Percentiles rank a stretch among this genome's conserved stretches.
Conservation (phyloP, 2,329 filamentous ascomycete species). For the Claviceps fusiformis region DNA sequence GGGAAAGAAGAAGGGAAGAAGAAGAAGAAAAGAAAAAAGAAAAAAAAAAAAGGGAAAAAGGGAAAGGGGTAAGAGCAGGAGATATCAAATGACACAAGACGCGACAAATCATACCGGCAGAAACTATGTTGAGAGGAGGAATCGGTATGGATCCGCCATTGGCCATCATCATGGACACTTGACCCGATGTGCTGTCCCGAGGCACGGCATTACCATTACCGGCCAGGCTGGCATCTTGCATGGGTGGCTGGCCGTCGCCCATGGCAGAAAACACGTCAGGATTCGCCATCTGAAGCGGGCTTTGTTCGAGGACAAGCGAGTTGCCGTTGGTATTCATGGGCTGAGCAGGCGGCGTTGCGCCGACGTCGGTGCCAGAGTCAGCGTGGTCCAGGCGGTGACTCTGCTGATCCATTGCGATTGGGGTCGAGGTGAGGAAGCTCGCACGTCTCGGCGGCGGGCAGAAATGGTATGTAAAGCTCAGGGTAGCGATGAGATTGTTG, state of each 20-base stretch:
- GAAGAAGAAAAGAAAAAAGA: not conserved
- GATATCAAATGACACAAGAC: not conserved
- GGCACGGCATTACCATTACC: constrained; percentile 10
- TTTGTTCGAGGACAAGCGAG: constrained; percentile 2
- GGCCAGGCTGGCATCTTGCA: constrained; percentile 13
- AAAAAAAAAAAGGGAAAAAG: not conserved
- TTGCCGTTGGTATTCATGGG: constrained; percentile 3
- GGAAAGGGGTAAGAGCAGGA: not conserved
- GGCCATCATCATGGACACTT: constrained; percentile 18
- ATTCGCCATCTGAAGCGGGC: constrained; percentile 1
- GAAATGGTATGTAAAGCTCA: not conserved
- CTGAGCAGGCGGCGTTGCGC: not conserved
- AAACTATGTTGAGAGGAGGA: constrained; percentile 16
- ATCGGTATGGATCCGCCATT: constrained; percentile 13
- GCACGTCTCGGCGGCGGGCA: not conserved
- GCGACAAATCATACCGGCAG: constrained; percentile 17
- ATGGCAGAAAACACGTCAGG: constrained; percentile 11
- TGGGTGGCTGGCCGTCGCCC: constrained; percentile 13
- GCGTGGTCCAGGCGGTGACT: constrained; percentile 3
- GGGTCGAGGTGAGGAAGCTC: too few relatives aligned
- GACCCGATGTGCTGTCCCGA: constrained; percentile 14
- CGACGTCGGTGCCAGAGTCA: not conserved
- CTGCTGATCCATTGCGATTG: constrained; percentile 3
- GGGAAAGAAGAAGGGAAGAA: not conserved
- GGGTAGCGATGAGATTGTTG: not conserved